Evolutionary conservation across 805 yeast species (phyloP).

Genomic region (Wickerhamomyces canadensis): DNA sequence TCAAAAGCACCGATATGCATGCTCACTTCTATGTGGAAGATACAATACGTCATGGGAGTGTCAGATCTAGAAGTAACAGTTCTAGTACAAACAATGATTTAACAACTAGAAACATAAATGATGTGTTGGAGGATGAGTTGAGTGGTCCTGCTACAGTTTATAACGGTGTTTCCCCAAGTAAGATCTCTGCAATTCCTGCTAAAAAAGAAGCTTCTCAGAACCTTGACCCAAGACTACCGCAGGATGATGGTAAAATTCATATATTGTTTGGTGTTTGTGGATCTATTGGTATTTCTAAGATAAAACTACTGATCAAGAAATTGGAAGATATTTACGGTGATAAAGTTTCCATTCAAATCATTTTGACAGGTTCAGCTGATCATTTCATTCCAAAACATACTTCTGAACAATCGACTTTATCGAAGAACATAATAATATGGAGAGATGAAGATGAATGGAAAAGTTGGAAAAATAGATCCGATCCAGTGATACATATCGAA

Average conservation of each 20-base stretch:
- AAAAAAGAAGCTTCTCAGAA: conserved; percentile 40
- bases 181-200: conserved; percentile 11
- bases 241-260: conserved; percentile 86
- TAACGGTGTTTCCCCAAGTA: conserved; percentile 9
- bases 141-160: conserved; percentile 1
- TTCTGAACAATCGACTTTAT: conserved; percentile 20
- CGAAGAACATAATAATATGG: conserved; percentile 78
- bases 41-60: conserved; percentile 45
- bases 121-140: conserved; percentile 4
- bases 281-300: conserved; percentile 75
- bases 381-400: conserved; percentile 61
- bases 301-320: conserved; percentile 73
- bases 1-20: conserved; percentile 60
- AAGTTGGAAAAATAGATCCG: conserved; percentile 75
- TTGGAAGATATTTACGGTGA: conserved; percentile 77
- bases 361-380: conserved; percentile 80
- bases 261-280: conserved; percentile 86
- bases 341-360: conserved; percentile 76
- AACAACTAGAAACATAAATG: conserved; percentile 8
- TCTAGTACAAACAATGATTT: conserved; percentile 16
- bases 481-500: conserved; percentile 93
- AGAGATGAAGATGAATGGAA: conserved; percentile 93
- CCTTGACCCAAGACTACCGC: conserved; percentile 59
- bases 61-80: conserved; percentile 27
- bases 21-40: conserved; percentile 76